Conservation (phyloP, 495 filamentous ascomycete genomes). For the Daldinia grandis region DNA sequence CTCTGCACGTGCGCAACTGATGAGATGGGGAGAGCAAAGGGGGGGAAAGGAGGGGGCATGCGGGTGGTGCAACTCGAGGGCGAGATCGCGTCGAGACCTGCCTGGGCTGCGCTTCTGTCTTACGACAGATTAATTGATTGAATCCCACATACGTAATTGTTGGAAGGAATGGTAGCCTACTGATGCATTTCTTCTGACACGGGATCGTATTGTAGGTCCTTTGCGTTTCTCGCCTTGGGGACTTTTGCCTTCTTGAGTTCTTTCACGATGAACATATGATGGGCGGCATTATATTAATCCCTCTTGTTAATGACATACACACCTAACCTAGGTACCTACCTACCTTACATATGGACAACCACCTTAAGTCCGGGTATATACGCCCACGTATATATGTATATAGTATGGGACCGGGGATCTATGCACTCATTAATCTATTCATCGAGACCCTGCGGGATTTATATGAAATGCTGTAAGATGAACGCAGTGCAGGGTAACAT, state of each 20-base stretch:
- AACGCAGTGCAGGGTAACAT: conserved; percentile 5
- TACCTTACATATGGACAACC: not conserved
- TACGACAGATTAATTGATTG: conserved; percentile 16
- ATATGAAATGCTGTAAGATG: conserved; percentile 20
- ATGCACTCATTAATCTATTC: not conserved
- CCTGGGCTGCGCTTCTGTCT: conserved; percentile 18
- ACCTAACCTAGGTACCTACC: too few species aligned
- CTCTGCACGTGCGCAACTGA: conserved; percentile 28
- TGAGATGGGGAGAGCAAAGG: conserved; percentile 8
- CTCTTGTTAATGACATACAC: not conserved
- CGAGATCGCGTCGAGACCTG: conserved; percentile 24
- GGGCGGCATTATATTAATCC: not conserved
- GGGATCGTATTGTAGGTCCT: not conserved
- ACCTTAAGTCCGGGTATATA: conserved; percentile 14
- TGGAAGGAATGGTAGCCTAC: conserved; percentile 6
- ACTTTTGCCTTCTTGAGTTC: not conserved
- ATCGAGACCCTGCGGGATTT: conserved; percentile 32
- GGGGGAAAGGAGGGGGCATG: too few species aligned
- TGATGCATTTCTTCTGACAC: not conserved
- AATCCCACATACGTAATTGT: conserved; percentile 18
- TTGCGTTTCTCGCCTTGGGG: not conserved
- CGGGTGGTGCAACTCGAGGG: conserved; percentile 18
- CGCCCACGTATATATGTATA: not conserved
- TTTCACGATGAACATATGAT: not conserved
- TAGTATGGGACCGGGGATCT: conserved; percentile 20